Evolutionary conservation across 2,329 filamentous ascomycete genomes (phyloP).

Genomic region (Fusarium nisikadoi): DNA sequence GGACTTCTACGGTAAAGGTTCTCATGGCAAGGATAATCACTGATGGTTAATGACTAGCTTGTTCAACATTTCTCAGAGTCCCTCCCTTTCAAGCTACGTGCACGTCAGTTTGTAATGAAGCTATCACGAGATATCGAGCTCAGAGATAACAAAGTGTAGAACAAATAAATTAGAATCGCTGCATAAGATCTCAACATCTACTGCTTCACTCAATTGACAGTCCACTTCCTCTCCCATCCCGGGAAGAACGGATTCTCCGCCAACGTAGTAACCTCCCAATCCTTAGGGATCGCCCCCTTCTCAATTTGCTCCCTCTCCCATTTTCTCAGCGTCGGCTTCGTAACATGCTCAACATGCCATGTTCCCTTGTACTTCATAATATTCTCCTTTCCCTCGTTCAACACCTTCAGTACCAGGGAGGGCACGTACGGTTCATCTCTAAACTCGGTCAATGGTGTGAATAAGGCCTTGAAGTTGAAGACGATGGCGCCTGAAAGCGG

Average conservation of each 20-base stretch:
- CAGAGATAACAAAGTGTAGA: fast-evolving
- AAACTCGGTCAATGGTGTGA: constrained; percentile 78
- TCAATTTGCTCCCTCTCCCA: constrained; percentile 75
- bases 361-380: constrained; percentile 85
- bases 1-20: fast-evolving
- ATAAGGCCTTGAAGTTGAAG: constrained; percentile 91
- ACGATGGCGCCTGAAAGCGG: constrained; percentile 79
- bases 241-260: constrained; percentile 81
- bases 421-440: constrained; percentile 79
- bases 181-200: too few species aligned
- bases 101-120: not conserved
- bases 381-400: constrained; percentile 68
- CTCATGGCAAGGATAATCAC: fast-evolving
- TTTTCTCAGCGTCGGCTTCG: constrained; percentile 70
- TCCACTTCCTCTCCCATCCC: constrained; percentile 66
- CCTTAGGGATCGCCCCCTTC: constrained; percentile 66
- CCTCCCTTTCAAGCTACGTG: not conserved
- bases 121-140: fast-evolving
- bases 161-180: not conserved
- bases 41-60: fast-evolving
- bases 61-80: not conserved
- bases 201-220: not conserved
- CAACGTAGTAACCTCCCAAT: constrained; percentile 76
- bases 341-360: constrained; percentile 81
- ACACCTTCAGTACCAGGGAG: constrained; percentile 71